A percentile compares a stretch with the other conserved stretches of the same genome.
Evolutionary conservation across 225 moss, liverwort and hornwort species (phyloP).

Genomic region (Physcomitrium patens): DNA sequence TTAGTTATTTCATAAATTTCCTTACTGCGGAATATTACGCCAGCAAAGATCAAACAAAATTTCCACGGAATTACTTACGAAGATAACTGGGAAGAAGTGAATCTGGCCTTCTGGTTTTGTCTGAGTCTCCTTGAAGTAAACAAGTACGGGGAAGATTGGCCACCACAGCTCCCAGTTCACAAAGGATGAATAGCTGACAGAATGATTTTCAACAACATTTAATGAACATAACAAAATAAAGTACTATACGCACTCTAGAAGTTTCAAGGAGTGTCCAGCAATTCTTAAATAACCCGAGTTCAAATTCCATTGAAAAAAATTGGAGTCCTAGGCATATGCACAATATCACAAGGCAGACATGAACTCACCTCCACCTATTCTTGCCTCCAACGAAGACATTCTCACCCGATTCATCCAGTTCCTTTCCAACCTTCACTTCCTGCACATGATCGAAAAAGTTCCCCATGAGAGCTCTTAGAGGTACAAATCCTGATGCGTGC

Average conservation of each 20-base stretch:
- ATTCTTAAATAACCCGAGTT: background rate
- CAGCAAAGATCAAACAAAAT: background rate
- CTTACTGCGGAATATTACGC: background rate
- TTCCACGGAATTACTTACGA: slow-evolving; percentile 56
- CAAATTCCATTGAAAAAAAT: background rate
- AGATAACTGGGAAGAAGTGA: slow-evolving; percentile 83
- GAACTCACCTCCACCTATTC: slow-evolving; percentile 81
- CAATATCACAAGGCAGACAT: slow-evolving; percentile 5
- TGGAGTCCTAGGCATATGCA: background rate
- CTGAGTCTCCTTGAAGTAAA: slow-evolving; percentile 88
- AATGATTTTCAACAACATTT: background rate
- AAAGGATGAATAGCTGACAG: slow-evolving; percentile 66
- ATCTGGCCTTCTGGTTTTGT: slow-evolving; percentile 94
- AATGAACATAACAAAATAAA: background rate
- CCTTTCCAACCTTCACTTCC: slow-evolving; percentile 84
- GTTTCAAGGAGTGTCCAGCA: background rate
- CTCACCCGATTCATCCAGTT: slow-evolving; percentile 65
- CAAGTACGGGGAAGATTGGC: slow-evolving; percentile 85
- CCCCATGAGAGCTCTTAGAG: background rate
- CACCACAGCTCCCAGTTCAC: slow-evolving; percentile 92
- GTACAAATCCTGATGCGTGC: background rate
- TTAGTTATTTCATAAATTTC: background rate
- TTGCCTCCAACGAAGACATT: slow-evolving; percentile 94
- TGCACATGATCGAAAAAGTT: slow-evolving; percentile 43
- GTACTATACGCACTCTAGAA: background rate